These are phyloP conservation scores for Bryoerythrophyllum caledonicum DNA, from an alignment of 225 moss, liverwort and hornwort genomes.

Conservation along the genomic window DNA sequence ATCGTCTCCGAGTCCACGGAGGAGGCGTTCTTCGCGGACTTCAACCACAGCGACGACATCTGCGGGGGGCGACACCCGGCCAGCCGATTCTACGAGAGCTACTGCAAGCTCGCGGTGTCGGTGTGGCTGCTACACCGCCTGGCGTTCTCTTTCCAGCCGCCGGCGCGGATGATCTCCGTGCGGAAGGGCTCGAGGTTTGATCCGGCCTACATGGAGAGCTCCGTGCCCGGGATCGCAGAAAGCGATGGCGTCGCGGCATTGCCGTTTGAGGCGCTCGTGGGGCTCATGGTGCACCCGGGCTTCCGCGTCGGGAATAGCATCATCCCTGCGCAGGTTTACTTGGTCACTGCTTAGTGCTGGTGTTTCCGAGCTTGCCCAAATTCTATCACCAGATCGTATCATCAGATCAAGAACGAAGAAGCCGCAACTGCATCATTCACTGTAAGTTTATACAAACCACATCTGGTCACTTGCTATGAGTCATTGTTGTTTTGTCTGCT, in stretches of 20 bases:
- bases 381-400: neutral
- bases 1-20: constrained; percentile 38
- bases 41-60: constrained; percentile 42
- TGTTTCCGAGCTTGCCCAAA: neutral
- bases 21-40: constrained; percentile 38
- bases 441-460: neutral
- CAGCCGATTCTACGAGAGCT: constrained; percentile 42
- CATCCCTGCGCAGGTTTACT: constrained; percentile 37
- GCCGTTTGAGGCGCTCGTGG: constrained; percentile 38
- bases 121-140: constrained; percentile 43
- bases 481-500: neutral
- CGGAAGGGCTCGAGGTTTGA: constrained; percentile 34
- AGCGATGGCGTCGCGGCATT: neutral
- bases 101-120: constrained; percentile 36
- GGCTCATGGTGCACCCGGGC: constrained; percentile 42
- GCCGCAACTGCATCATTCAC: neutral
- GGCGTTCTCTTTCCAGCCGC: constrained; percentile 39
- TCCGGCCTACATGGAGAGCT: constrained; percentile 38
- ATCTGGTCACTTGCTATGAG: neutral
- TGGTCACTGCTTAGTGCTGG: constrained; percentile 24
- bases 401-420: neutral
- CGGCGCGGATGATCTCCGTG: constrained; percentile 35
- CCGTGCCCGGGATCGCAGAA: constrained; percentile 33
- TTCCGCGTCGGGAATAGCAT: constrained; percentile 35
- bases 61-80: constrained; percentile 35